phyloP scores from a whole-genome alignment of 108 stramenopile genomes.

The Halocafeteria seosinensis region DNA sequence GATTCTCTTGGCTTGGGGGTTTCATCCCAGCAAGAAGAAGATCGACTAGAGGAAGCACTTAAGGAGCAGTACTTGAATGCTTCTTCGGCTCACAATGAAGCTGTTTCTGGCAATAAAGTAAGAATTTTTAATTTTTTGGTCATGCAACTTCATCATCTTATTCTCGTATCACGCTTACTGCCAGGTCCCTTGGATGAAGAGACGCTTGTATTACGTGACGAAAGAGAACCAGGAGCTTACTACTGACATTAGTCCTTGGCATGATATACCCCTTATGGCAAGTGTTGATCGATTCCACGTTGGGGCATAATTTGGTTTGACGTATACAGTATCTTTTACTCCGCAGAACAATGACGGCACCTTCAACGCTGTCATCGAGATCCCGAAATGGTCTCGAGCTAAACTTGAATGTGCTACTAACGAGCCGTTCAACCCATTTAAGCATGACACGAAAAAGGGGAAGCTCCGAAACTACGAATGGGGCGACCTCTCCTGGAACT shows the following conservation, averaged over 20 bases:
- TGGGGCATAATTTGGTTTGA: background rate
- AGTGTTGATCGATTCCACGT: constrained; percentile 3
- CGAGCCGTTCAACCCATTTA: constrained; percentile 84
- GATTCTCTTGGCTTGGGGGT: too few relatives aligned
- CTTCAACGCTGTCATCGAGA: constrained; percentile 88
- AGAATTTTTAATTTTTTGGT: too few relatives aligned
- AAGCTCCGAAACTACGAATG: constrained; percentile 72
- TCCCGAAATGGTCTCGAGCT: constrained; percentile 91
- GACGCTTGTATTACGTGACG: too few relatives aligned
- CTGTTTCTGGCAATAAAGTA: too few relatives aligned
- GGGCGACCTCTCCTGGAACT: constrained; percentile 87
- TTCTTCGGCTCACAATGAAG: too few relatives aligned
- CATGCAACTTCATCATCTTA: too few relatives aligned
- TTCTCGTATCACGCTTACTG: too few relatives aligned
- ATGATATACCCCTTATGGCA: constrained; percentile 43
- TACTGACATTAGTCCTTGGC: constrained; percentile 49
- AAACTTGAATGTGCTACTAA: constrained; percentile 98
- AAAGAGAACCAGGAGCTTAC: too few relatives aligned
- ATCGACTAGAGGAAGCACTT: too few relatives aligned
- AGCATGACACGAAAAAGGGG: constrained; percentile 94
- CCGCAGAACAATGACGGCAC: constrained; percentile 1
- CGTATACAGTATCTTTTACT: background rate
- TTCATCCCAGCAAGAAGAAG: too few relatives aligned
- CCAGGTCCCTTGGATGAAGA: too few relatives aligned
- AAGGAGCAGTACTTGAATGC: too few relatives aligned